These are phyloP conservation scores for Cyberlindnera bimundalis DNA, from an alignment of 805 yeast genomes.

Conservation along the genomic window DNA sequence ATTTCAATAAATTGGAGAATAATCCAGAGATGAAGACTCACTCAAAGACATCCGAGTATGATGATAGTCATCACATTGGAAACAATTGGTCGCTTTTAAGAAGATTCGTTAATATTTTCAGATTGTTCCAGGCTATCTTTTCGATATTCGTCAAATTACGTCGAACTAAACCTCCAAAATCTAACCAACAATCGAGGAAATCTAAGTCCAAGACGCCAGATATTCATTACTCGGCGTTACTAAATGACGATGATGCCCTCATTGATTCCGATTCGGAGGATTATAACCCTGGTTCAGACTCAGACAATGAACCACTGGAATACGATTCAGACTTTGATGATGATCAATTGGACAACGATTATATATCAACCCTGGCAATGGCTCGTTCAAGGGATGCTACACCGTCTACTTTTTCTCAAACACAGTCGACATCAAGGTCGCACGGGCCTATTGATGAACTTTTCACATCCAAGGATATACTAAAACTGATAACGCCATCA, in stretches of 20 bases:
- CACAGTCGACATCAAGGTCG: neutral
- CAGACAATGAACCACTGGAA: constrained; percentile 30
- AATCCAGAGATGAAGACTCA: constrained; percentile 20
- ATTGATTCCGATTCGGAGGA: constrained; percentile 33
- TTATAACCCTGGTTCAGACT: constrained; percentile 27
- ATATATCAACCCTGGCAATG: constrained; percentile 15
- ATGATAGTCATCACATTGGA: constrained; percentile 1
- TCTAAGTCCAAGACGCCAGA: neutral
- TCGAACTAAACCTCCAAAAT: neutral
- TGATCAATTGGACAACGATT: constrained; percentile 19
- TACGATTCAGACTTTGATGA: constrained; percentile 31
- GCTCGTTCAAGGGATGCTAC: constrained; percentile 11
- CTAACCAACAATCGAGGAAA: neutral
- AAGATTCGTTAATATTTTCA: constrained; percentile 12
- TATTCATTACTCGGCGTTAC: constrained; percentile 1
- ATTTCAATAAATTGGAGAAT: constrained; percentile 25
- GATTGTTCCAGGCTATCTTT: constrained; percentile 10
- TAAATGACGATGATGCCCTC: constrained; percentile 4
- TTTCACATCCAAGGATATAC: constrained; percentile 19
- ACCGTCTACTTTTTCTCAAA: neutral
- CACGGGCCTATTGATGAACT: constrained; percentile 19
- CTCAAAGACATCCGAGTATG: neutral
- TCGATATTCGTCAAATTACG: constrained; percentile 9
- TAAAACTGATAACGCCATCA: constrained; percentile 31
- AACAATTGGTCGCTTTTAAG: constrained; percentile 15